Percentiles rank a stretch among this genome's conserved stretches.
Conservation (phyloP, 1,284 basidiomycete genomes). For the Peniophora sp. region DNA sequence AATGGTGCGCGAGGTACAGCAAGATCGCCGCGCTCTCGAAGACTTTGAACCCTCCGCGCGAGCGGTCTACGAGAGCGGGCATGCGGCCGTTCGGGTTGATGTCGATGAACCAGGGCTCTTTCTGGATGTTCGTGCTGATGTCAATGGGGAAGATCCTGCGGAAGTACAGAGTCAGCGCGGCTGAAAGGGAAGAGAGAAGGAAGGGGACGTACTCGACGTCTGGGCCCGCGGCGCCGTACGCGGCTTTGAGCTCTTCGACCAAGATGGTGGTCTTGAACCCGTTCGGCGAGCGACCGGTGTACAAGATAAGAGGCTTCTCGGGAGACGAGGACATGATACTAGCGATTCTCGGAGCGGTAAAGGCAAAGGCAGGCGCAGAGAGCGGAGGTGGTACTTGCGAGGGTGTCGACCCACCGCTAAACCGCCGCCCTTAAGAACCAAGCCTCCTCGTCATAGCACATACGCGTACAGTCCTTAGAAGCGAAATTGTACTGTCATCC, state of each 20-base stretch:
- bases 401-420: no score
- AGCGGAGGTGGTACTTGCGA: no score
- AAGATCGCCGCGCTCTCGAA: constrained; percentile 51
- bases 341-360: neutral
- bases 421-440: no score
- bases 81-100: constrained; percentile 60
- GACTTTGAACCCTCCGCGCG: constrained; percentile 36
- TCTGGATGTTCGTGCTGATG: constrained; percentile 42
- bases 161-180: constrained; percentile 1
- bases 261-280: neutral
- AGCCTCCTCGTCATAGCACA: no score
- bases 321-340: neutral
- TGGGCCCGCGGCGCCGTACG: constrained; percentile 23
- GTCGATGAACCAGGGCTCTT: constrained; percentile 55
- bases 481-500: no score
- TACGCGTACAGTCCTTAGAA: no score
- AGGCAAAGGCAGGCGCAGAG: no score
- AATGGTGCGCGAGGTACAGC: constrained; percentile 44
- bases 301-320: neutral
- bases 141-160: constrained; percentile 39
- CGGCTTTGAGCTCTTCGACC: neutral
- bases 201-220: constrained; percentile 41
- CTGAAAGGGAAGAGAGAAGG: neutral
- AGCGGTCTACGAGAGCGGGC: constrained; percentile 37
- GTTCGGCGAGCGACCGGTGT: neutral